Evolutionary conservation across 2,329 filamentous ascomycete genomes (phyloP).

Genomic region (Lasiodiplodia hormozganensis): DNA sequence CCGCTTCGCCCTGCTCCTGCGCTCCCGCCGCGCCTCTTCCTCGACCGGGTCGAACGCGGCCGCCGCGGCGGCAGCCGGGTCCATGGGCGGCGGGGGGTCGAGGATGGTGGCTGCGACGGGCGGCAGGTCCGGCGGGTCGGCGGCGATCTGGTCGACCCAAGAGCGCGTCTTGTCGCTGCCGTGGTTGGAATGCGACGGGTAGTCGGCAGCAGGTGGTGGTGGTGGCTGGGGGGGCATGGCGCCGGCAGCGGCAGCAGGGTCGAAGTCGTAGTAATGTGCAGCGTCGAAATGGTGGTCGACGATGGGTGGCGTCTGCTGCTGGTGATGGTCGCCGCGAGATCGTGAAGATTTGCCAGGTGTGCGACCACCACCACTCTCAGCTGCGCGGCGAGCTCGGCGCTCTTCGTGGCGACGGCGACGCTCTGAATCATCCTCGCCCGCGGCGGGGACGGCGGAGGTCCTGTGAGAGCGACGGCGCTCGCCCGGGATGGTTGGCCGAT

Average conservation of each 20-base stretch:
- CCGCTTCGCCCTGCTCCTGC: conserved; percentile 18
- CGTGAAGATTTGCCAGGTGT: conserved; percentile 39
- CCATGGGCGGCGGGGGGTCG: conserved; percentile 42
- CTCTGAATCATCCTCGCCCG: conserved; percentile 43
- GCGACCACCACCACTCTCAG: conserved; percentile 38
- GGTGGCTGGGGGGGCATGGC: neutral
- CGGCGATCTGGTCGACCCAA: conserved; percentile 56
- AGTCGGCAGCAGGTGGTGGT: conserved; percentile 29
- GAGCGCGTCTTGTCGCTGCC: conserved; percentile 56
- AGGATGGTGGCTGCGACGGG: conserved; percentile 56
- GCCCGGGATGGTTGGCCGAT: conserved; percentile 37
- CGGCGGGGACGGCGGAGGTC: neutral
- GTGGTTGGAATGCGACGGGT: conserved; percentile 44
- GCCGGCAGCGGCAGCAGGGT: neutral
- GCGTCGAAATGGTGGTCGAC: neutral
- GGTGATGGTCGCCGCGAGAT: conserved; percentile 43
- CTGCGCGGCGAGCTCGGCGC: conserved; percentile 47
- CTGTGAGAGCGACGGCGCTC: conserved; percentile 46
- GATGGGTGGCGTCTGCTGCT: conserved; percentile 33
- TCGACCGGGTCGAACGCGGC: conserved; percentile 40
- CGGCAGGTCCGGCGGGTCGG: conserved; percentile 55
- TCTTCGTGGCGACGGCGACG: conserved; percentile 52
- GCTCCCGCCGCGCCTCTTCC: conserved; percentile 32
- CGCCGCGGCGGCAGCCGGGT: conserved; percentile 12
- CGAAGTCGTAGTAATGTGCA: conserved; percentile 49